Percentiles rank a stretch among this genome's conserved stretches.
Conservation (phyloP, 2,329 filamentous ascomycete genomes). For the Fusarium sp. region DNA sequence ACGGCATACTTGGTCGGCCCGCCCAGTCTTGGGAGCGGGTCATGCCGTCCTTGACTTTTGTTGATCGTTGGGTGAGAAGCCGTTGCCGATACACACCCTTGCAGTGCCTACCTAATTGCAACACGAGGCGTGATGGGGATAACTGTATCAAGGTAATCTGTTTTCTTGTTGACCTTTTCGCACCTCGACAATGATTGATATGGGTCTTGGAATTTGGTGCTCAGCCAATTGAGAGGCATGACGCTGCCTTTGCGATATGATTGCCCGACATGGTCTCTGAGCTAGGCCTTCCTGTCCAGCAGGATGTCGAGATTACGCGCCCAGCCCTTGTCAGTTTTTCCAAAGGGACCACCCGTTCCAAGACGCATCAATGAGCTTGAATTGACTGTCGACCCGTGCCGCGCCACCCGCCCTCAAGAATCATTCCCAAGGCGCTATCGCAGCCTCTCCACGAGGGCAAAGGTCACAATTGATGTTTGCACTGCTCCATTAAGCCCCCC, state of each 20-base stretch:
- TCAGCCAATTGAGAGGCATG: conserved; percentile 56
- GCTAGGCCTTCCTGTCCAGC: conserved; percentile 57
- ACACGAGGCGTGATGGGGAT: not conserved
- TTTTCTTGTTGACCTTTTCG: conserved; percentile 19
- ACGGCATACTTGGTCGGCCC: conserved; percentile 35
- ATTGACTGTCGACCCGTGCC: conserved; percentile 50
- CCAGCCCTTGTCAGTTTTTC: conserved; percentile 50
- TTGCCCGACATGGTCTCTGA: conserved; percentile 59
- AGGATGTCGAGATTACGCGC: conserved; percentile 65
- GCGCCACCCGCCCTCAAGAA: conserved; percentile 47
- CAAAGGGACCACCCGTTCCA: conserved; percentile 26
- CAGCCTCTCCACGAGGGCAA: not conserved
- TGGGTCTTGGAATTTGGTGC: conserved; percentile 26
- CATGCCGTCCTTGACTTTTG: conserved; percentile 26
- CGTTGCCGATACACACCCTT: conserved; percentile 25
- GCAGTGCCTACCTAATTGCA: conserved; percentile 19
- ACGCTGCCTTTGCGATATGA: conserved; percentile 55
- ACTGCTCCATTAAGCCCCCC: conserved; percentile 1
- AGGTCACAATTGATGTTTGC: not conserved
- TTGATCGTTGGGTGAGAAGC: conserved; percentile 10
- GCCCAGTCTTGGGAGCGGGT: conserved; percentile 31
- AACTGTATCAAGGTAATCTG: conserved; percentile 2
- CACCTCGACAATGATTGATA: conserved; percentile 34
- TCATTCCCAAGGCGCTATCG: conserved; percentile 3
- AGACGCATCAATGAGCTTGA: conserved; percentile 21